Base-by-base conservation (phyloP, 169 alveolate species). In the Plasmodium fragile region DNA sequence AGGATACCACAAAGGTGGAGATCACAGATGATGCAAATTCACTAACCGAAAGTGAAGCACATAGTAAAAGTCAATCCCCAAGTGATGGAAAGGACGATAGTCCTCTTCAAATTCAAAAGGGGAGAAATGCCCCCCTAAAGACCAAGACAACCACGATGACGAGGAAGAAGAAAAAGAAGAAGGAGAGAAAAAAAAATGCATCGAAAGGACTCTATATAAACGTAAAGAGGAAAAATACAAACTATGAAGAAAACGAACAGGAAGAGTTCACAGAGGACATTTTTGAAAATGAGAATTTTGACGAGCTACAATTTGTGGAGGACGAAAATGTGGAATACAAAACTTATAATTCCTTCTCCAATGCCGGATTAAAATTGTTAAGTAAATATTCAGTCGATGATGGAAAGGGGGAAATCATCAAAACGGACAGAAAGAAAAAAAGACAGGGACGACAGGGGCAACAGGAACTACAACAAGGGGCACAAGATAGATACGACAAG, bases 281-380 rank as follows among this genome's bases (percentile, higher is more conserved):
- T 7, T 53, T 69, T 73, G 93, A 85, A 85, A 85, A 85, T 43
- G 93, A 85, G 18, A 85, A 75, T 85, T 85, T 85, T 85, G 83
- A 85, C n/a, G 93, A 85, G 36, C 70, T 49, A 52, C 55, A 77
- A 49, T 85, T 85, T 73, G 93, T 85, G 22, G 93, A 85, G 39
- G 93, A 85, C 7, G 93, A 85, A 52, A 52, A 73, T 53, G 45
- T 85, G 59, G 93, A 85, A 53, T 85, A 85, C 80, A 85, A 45
- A 55, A 85, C 85, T 22, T 85, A 85, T 55, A 75, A 75, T 85
- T 85, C 93, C n/a, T 85, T 32, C 41, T 53, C 93, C 70, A 85
- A 85, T 18, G 36, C 78, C 53, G 83, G 65, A 8, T 10, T 53
- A 6, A 85, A 75, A 49, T 30, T 85, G 71, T 75, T 85, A 32